phyloP scores from a whole-genome alignment of 2,329 filamentous ascomycete species.

The Apiospora rasikravindrae region DNA sequence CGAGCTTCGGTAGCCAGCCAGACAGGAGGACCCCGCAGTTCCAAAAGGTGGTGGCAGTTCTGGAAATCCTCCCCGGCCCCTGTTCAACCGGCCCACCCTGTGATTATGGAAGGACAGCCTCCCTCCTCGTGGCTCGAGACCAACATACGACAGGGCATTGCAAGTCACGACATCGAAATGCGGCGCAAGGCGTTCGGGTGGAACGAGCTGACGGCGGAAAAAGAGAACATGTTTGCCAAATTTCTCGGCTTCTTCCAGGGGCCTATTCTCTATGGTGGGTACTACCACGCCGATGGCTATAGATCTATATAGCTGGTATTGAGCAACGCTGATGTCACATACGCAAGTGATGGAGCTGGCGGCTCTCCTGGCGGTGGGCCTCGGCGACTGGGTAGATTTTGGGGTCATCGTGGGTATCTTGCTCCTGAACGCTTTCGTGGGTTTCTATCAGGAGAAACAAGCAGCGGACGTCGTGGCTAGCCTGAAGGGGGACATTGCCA shows the following conservation, averaged over 20 bases:
- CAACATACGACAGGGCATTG: slow-evolving; percentile 67
- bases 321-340: slow-evolving; percentile 18
- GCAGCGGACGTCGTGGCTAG: slow-evolving; percentile 77
- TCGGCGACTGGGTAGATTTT: slow-evolving; percentile 78
- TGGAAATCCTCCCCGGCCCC: slow-evolving; percentile 46
- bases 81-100: slow-evolving; percentile 1
- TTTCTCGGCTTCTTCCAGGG: slow-evolving; percentile 75
- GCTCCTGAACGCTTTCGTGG: slow-evolving; percentile 75
- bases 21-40: slow-evolving; percentile 25
- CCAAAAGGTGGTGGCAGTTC: slow-evolving; percentile 65
- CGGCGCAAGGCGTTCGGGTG: slow-evolving; percentile 68
- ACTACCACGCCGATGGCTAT: not conserved
- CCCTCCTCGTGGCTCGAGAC: slow-evolving; percentile 71
- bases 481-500: slow-evolving; percentile 79
- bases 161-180: slow-evolving; percentile 57
- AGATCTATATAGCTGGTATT: slow-evolving; percentile 33
- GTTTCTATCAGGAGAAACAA: slow-evolving; percentile 84
- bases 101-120: slow-evolving; percentile 45
- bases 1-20: slow-evolving; percentile 31
- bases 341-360: slow-evolving; percentile 77
- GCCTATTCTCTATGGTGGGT: slow-evolving; percentile 74
- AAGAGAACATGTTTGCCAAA: slow-evolving; percentile 73
- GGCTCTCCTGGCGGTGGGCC: slow-evolving; percentile 74
- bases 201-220: slow-evolving; percentile 73
- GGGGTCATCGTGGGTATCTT: slow-evolving; percentile 80